These are phyloP conservation scores for Gamarada debralockiae DNA, from an alignment of 495 filamentous ascomycete species.

Conservation along the genomic window DNA sequence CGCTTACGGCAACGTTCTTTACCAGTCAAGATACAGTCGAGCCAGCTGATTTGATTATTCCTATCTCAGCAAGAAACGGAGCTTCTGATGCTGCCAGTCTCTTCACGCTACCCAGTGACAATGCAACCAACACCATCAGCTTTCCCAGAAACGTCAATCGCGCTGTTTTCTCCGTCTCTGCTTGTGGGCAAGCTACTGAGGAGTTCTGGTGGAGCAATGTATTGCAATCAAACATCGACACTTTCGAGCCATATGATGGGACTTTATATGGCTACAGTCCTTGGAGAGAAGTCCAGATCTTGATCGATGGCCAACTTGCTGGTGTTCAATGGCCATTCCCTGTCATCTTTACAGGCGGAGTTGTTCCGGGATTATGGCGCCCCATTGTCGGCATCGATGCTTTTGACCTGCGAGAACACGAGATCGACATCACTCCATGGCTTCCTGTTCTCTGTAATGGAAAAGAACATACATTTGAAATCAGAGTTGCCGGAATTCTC, in stretches of 20 bases:
- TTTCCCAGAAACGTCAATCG: conserved; percentile 60
- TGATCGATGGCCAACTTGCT: conserved; percentile 71
- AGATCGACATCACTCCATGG: conserved; percentile 83
- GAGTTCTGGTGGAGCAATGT: conserved; percentile 93
- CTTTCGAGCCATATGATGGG: conserved; percentile 54
- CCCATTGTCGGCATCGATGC: conserved; percentile 83
- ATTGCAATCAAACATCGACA: conserved; percentile 54
- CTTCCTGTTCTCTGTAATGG: conserved; percentile 66
- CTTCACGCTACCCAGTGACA: conserved; percentile 65
- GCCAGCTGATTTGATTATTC: conserved; percentile 66
- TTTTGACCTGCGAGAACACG: conserved; percentile 76
- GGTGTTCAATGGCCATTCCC: conserved; percentile 86
- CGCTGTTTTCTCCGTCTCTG: conserved; percentile 72
- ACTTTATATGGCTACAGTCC: conserved; percentile 68
- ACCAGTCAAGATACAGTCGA: conserved; percentile 31
- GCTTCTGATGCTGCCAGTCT: conserved; percentile 53
- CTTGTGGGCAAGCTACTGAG: conserved; percentile 73
- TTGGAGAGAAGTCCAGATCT: conserved; percentile 78
- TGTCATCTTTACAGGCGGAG: conserved; percentile 83
- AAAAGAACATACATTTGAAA: conserved; percentile 62
- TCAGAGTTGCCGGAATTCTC: conserved; percentile 63
- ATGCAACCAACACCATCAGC: conserved; percentile 53
- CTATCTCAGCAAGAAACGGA: conserved; percentile 63
- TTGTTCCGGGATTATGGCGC: conserved; percentile 77
- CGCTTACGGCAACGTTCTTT: conserved; percentile 75